Percentiles rank a stretch among this genome's conserved stretches.
phyloP scores from a whole-genome alignment of 2,329 filamentous ascomycete species.

The Sporothrix globosa region DNA sequence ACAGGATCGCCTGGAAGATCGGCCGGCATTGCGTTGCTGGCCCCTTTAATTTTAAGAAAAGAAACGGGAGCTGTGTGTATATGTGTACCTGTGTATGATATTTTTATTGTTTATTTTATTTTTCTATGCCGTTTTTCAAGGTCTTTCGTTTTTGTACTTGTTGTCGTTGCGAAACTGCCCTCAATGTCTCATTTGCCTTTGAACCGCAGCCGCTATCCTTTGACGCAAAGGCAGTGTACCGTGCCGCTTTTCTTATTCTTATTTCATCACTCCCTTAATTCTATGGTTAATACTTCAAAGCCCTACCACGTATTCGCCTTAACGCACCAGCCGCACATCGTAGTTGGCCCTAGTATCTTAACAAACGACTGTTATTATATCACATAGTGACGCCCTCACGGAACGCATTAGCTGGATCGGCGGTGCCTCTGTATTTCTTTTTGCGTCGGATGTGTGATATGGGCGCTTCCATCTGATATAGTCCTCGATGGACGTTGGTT shows the following conservation, averaged over 20 bases:
- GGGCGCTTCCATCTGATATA: constrained; percentile 20
- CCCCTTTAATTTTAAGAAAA: constrained; percentile 15
- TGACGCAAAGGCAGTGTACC: constrained; percentile 11
- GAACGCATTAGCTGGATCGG: constrained; percentile 17
- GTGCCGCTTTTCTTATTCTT: background rate
- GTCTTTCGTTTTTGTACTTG: background rate
- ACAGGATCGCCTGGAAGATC: constrained; percentile 20
- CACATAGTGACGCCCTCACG: background rate
- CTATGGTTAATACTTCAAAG: background rate
- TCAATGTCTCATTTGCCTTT: background rate
- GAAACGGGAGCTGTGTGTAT: background rate
- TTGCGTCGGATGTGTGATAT: background rate
- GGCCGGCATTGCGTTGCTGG: constrained; percentile 20
- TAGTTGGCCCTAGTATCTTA: constrained; percentile 14
- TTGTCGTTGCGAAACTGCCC: background rate
- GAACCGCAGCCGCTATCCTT: background rate
- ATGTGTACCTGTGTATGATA: background rate
- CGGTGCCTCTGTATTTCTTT: background rate
- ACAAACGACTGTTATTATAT: background rate
- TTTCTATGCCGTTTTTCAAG: background rate
- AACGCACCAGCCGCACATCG: no score
- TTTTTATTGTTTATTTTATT: background rate
- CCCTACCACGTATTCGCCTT: background rate
- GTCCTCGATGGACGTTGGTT: constrained; percentile 12
- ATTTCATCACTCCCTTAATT: background rate